phyloP scores from a whole-genome alignment of 1,139 yeast species.

The Diutina ranongensis region DNA sequence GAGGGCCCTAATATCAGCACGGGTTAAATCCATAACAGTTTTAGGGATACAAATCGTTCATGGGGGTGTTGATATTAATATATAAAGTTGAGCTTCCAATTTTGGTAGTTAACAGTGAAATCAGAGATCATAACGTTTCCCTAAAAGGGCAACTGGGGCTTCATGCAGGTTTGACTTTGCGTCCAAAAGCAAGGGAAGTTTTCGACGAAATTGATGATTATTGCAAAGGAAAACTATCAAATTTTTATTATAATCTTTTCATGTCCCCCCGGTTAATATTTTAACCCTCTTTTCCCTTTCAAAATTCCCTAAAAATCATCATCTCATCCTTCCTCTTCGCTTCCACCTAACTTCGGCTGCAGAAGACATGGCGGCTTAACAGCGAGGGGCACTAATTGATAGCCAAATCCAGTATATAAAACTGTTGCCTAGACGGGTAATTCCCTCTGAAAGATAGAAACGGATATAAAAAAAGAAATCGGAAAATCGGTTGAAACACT shows the following conservation, averaged over 20 bases:
- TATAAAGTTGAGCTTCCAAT: neutral
- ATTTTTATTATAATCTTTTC: no score
- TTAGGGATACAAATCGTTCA: neutral
- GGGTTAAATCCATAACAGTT: neutral
- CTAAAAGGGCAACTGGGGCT: neutral
- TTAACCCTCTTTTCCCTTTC: neutral
- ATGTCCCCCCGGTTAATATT: no score
- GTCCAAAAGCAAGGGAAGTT: no score
- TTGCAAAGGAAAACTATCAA: no score
- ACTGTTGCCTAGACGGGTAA: neutral
- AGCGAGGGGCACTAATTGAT: neutral
- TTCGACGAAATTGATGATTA: no score
- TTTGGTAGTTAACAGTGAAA: neutral
- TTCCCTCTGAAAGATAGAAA: no score
- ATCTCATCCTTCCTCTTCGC: neutral
- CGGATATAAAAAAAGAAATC: no score
- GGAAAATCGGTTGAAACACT: no score
- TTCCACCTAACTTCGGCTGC: neutral
- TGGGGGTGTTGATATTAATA: neutral
- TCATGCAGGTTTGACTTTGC: no score
- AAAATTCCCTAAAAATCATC: no score
- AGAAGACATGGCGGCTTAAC: neutral
- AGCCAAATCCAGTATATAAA: neutral
- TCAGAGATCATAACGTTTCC: neutral
- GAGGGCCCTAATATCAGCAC: constrained; percentile 4